These are phyloP conservation scores for Geotrichum ghanense DNA, from an alignment of 805 yeast species.

Conservation along the genomic window DNA sequence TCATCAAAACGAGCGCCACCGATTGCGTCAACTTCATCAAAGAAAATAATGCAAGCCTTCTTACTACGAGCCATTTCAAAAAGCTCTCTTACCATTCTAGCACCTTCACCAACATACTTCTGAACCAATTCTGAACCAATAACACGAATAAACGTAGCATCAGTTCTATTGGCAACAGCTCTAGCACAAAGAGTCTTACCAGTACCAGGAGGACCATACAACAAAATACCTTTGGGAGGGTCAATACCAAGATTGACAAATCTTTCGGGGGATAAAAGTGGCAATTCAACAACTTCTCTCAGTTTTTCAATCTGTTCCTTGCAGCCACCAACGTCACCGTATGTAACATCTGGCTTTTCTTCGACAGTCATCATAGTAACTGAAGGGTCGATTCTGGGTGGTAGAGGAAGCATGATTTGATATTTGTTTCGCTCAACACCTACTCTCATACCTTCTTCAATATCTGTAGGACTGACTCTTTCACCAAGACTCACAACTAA, in stretches of 20 bases:
- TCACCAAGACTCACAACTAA: constrained; percentile 88
- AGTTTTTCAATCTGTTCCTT: constrained; percentile 96
- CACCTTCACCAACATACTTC: constrained; percentile 99
- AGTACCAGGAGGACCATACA: constrained; percentile 98
- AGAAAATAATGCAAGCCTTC: constrained; percentile 94
- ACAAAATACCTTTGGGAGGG: constrained; percentile 95
- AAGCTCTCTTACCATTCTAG: constrained; percentile 97
- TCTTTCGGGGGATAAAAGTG: constrained; percentile 88
- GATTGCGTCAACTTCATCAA: constrained; percentile 97
- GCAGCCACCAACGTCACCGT: constrained; percentile 97
- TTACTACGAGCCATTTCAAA: constrained; percentile 99
- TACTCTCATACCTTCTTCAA: constrained; percentile 98
- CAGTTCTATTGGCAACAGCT: constrained; percentile 98
- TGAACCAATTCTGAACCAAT: constrained; percentile 98
- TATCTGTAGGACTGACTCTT: constrained; percentile 95
- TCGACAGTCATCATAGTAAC: constrained; percentile 99
- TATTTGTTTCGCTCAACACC: constrained; percentile 97
- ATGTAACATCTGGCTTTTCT: constrained; percentile 98
- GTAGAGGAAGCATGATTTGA: constrained; percentile 92
- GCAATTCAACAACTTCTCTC: constrained; percentile 92
- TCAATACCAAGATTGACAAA: constrained; percentile 95
- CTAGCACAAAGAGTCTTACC: constrained; percentile 98
- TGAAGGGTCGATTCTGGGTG: constrained; percentile 94
- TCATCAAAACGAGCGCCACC: constrained; percentile 99
- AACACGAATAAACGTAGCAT: constrained; percentile 95